Base-by-base conservation (phyloP, 2,329 filamentous ascomycete genomes). In the Cordyceps militaris region DNA sequence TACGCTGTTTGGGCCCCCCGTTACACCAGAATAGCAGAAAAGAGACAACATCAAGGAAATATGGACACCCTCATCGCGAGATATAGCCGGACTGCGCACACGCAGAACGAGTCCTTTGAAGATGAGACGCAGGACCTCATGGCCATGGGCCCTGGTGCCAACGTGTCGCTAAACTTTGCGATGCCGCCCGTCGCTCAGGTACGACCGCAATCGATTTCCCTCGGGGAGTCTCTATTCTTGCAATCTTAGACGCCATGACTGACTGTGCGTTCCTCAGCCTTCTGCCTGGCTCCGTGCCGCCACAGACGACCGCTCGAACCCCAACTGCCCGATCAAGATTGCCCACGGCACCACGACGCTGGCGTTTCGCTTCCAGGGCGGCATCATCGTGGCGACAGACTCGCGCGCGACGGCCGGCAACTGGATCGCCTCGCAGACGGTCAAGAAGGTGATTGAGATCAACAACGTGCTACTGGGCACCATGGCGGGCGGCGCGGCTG, bases 381-480 rank as follows among this genome's bases (percentile, higher is more conserved):
- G 94, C 71, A 97, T 99, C 76, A 95, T 99, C 70, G 93, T 99
- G 54, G 93, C 93, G 56, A 99, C 94, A 60, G 94, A 99, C 78
- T 99, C 94, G 60, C 86, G 94, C 77, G 94, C 94, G 60, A 96
- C 94, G 49, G 93, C 94, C 30, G 94, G 94, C 69, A 95, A 94
- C 83, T 99, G 94, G 94, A 99, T 99, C 76, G 94, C 94, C 64
- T 96, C 90, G 77, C 94, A 99, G 82, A 99, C 94, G 56, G 94
- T 99, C 71, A 99, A 99, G 86, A 99, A 99, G 83, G 94, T 99
- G 66, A 97, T 99, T 71, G 91, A 96, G 82, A 96, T 96, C 81
- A 96, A 96, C 80, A 90, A 82, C 75, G 88, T 87, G 74, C 82
- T 99, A 75, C 78, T 99, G 69, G 94, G 94, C 64, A 99, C 94